phyloP scores from a whole-genome alignment of 129 eudicot genomes.

The Gnaphalium uliginosum region DNA sequence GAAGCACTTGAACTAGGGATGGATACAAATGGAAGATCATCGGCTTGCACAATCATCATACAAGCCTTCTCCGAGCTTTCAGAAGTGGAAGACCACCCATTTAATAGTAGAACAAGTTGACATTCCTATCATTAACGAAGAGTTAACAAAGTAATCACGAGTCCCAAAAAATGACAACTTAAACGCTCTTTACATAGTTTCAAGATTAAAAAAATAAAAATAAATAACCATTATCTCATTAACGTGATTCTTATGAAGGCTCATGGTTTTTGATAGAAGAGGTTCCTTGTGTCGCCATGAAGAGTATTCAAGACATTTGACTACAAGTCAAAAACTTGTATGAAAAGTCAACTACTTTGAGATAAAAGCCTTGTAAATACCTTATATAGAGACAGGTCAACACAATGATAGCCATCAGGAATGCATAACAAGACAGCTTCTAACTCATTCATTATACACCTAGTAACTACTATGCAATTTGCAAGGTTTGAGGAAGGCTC shows the following conservation, averaged over 20 bases:
- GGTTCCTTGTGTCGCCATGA: background rate
- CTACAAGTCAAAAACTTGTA: background rate
- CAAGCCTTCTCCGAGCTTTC: conserved; percentile 74
- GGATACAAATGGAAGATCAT: conserved; percentile 72
- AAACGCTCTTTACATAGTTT: conserved; percentile 3
- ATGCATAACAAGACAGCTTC: conserved; percentile 65
- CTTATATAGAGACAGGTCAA: conserved; percentile 83
- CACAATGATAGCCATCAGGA: conserved; percentile 75
- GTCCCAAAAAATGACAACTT: conserved; percentile 3
- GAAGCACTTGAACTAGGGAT: conserved; percentile 35
- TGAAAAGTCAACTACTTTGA: background rate
- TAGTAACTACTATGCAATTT: conserved; percentile 69
- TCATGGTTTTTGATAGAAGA: background rate
- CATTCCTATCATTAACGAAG: conserved; percentile 59
- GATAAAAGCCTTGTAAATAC: conserved; percentile 31
- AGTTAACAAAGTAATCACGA: background rate
- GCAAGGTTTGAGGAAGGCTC: conserved; percentile 57
- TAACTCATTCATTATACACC: conserved; percentile 51
- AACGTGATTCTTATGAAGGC: background rate
- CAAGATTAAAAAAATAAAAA: background rate
- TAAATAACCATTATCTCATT: background rate
- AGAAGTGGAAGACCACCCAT: conserved; percentile 48
- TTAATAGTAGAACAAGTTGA: conserved; percentile 75
- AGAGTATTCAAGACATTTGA: background rate
- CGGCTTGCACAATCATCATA: conserved; percentile 73